These are phyloP conservation scores for Hypholoma sublateritium DNA, from an alignment of 768 basidiomycete genomes.

Conservation along the genomic window DNA sequence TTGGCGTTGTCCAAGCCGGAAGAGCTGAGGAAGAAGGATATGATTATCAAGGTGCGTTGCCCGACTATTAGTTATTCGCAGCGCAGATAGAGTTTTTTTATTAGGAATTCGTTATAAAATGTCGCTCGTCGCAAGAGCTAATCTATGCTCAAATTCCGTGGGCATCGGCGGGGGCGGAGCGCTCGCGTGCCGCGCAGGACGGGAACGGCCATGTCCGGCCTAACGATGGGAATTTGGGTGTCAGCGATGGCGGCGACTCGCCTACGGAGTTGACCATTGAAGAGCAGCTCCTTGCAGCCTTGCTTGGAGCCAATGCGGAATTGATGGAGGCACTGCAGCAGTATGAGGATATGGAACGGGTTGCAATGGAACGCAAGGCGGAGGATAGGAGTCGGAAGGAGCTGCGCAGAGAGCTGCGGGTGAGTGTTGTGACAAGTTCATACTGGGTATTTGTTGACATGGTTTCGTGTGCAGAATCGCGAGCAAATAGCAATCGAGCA, in stretches of 20 bases:
- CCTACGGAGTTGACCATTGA: constrained; percentile 58
- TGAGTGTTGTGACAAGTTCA: constrained; percentile 31
- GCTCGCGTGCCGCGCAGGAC: constrained; percentile 47
- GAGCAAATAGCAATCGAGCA: constrained; percentile 29
- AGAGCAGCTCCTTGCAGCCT: constrained; percentile 69
- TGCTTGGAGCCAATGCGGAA: constrained; percentile 74
- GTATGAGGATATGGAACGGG: constrained; percentile 75
- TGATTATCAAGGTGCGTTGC: constrained; percentile 62
- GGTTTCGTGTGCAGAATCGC: constrained; percentile 34
- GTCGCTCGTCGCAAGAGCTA: constrained; percentile 79
- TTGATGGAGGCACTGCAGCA: constrained; percentile 67
- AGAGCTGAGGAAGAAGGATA: constrained; percentile 57
- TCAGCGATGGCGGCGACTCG: constrained; percentile 23
- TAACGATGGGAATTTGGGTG: constrained; percentile 11
- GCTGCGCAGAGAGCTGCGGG: constrained; percentile 62
- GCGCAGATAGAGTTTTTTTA: background rate
- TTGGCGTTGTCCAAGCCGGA: constrained; percentile 70
- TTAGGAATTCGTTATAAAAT: constrained; percentile 84
- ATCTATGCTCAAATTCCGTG: constrained; percentile 88
- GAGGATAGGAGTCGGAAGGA: constrained; percentile 75
- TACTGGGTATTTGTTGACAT: background rate
- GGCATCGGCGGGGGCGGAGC: constrained; percentile 82
- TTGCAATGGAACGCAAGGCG: constrained; percentile 62
- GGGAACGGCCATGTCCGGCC: constrained; percentile 20
- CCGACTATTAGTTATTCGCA: background rate